Base-by-base conservation (phyloP, 2,329 filamentous ascomycete species). In the Epichloe aotearoae region DNA sequence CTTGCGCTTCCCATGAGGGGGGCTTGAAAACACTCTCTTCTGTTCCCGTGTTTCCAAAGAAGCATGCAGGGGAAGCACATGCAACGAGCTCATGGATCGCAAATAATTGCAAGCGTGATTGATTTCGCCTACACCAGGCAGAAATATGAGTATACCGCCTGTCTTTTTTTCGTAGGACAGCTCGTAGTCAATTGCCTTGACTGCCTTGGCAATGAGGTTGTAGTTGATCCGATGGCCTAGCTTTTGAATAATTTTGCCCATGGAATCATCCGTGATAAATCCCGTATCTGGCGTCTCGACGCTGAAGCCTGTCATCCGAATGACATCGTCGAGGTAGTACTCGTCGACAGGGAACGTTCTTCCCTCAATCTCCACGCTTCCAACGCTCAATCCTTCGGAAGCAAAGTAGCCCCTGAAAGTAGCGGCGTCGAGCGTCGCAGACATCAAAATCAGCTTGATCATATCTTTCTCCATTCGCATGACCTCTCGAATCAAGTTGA, bases 371-470 rank as follows among this genome's bases (percentile, higher is more conserved):
- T 95, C 84, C 10, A 97, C 84, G 53, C 82, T 72, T 7, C 87
- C 88, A 33, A 97, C 90, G 4, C 73, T 75, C 12, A 80, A 63
- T 2, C 77, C 78, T 48, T 82, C 78, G 1, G 77, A 77, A 5
- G 76, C 79, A 69, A 97, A 97, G 66, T 97, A 97, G 51, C 80
- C 72, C 56, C 82, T 82, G 65, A 97, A 97, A 0, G 89, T 82
- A 1, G 82, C 78, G 1, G 91, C 89, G 66, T 98, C 90, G 3
- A 97, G 79, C 1, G 91, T 98, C 2, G 91, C 91, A 66, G 88
- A 95, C 93, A 98, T 98, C 37, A 98, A 74, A 12, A 98, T 82
- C 40, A 97, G 77, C 65, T 91, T 95, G 38, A 97, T 71, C 38
- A 95, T 76, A 55, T 94, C 86, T 59, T 82, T 83, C 46, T 86